These are phyloP conservation scores for Tulasnella sp. DNA, from an alignment of 768 basidiomycete species.

Conservation along the genomic window DNA sequence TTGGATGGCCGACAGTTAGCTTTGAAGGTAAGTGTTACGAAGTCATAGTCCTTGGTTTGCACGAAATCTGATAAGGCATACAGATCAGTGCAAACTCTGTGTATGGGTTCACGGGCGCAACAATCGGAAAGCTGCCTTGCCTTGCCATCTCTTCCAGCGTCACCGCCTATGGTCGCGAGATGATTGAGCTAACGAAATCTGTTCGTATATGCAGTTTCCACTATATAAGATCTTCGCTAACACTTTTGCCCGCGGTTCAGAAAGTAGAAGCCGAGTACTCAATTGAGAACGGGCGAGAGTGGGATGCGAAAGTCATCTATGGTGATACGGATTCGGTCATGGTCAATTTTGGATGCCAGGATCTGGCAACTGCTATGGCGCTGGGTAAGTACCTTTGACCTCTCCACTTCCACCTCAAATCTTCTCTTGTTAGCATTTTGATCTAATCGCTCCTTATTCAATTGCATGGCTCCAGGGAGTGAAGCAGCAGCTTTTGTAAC, in stretches of 20 bases:
- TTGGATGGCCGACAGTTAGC: conserved; percentile 95
- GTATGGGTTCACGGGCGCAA: conserved; percentile 97
- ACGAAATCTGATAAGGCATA: no score
- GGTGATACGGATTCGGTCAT: conserved; percentile 99
- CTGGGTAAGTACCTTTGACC: conserved; percentile 51
- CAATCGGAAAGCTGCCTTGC: conserved; percentile 93
- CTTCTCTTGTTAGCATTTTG: not conserved
- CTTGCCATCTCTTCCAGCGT: conserved; percentile 89
- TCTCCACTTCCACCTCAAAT: not conserved
- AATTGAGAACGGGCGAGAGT: conserved; percentile 67
- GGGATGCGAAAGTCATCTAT: conserved; percentile 92
- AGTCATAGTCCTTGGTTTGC: not conserved
- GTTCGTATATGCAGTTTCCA: conserved; percentile 29
- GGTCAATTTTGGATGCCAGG: conserved; percentile 89
- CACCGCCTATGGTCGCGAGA: conserved; percentile 94
- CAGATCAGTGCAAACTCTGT: conserved; percentile 98
- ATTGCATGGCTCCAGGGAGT: conserved; percentile 45
- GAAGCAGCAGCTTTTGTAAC: conserved; percentile 92
- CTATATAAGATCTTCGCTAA: not conserved
- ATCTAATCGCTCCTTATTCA: no score
- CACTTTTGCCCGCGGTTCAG: conserved; percentile 27
- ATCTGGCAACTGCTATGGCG: conserved; percentile 78
- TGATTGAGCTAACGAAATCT: conserved; percentile 96
- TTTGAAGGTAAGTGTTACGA: conserved; percentile 52
- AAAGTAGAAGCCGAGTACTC: conserved; percentile 86